Conservation (phyloP, 1,284 basidiomycete species). For the Puccinia horiana region DNA sequence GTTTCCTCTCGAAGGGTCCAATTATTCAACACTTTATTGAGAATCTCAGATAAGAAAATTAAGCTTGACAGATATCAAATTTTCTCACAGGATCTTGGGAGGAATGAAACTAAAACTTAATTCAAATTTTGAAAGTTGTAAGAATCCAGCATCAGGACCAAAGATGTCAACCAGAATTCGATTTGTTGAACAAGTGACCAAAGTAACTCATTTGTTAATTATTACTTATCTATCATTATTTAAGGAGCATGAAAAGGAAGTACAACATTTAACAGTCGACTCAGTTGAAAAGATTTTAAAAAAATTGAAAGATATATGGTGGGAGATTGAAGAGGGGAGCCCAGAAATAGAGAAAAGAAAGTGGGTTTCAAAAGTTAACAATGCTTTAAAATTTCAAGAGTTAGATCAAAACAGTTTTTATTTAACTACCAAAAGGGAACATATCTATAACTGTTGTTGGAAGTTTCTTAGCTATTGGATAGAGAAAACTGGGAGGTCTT, state of each 20-base stretch:
- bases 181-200: constrained; percentile 1
- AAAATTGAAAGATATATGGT: neutral
- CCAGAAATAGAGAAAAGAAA: neutral
- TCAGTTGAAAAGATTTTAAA: neutral
- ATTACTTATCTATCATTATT: neutral
- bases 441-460: neutral
- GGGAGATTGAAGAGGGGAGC: neutral
- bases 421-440: neutral
- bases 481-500: neutral
- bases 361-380: neutral
- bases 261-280: neutral
- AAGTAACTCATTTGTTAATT: neutral
- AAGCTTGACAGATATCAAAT: neutral
- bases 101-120: neutral
- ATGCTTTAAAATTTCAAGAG: neutral
- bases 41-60: neutral
- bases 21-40: neutral
- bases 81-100: neutral
- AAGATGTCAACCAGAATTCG: neutral
- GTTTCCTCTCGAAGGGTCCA: neutral
- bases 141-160: neutral
- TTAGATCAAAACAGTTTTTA: too few species aligned
- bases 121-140: neutral
- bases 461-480: neutral
- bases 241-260: neutral